Conservation (phyloP, 192 early-diverging fungal species). For the Rhizoclosmatium sp. region DNA sequence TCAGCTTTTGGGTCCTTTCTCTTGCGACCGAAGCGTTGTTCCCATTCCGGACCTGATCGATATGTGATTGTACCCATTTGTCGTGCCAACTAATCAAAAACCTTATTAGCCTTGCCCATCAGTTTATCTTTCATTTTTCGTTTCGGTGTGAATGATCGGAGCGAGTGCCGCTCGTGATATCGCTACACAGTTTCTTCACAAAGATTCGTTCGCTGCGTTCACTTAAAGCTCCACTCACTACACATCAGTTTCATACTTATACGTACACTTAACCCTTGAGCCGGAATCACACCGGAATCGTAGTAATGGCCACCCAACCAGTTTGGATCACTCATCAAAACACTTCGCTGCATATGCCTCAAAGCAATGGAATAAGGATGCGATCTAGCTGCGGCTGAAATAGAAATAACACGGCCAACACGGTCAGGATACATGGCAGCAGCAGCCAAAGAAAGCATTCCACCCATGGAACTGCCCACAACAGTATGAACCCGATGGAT, state of each 20-base stretch:
- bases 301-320: slow-evolving; percentile 97
- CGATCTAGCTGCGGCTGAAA: slow-evolving; percentile 90
- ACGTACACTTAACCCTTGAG: slow-evolving; percentile 88
- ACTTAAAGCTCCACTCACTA: too few species aligned
- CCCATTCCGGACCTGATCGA: slow-evolving; percentile 97
- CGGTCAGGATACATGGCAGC: slow-evolving; percentile 83
- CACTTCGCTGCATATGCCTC: slow-evolving; percentile 90
- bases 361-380: slow-evolving; percentile 97
- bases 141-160: too few species aligned
- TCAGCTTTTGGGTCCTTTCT: slow-evolving; percentile 78
- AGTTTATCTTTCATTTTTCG: too few species aligned
- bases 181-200: too few species aligned
- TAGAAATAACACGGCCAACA: slow-evolving; percentile 80
- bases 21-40: slow-evolving; percentile 89
- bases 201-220: too few species aligned
- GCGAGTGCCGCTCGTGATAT: too few species aligned
- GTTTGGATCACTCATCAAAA: slow-evolving; percentile 95
- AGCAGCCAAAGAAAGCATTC: slow-evolving; percentile 90
- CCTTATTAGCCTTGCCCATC: too few species aligned
- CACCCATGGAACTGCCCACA: slow-evolving; percentile 92
- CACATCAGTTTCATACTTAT: neutral
- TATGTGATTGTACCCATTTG: slow-evolving; percentile 55
- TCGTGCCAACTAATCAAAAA: slow-evolving; percentile 9
- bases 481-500: slow-evolving; percentile 84
- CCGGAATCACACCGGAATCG: slow-evolving; percentile 76